A percentile compares a stretch with the other conserved stretches of the same genome.
Evolutionary conservation across 257 asterid species (phyloP).

Genomic region (Anisodus tanguticus): DNA sequence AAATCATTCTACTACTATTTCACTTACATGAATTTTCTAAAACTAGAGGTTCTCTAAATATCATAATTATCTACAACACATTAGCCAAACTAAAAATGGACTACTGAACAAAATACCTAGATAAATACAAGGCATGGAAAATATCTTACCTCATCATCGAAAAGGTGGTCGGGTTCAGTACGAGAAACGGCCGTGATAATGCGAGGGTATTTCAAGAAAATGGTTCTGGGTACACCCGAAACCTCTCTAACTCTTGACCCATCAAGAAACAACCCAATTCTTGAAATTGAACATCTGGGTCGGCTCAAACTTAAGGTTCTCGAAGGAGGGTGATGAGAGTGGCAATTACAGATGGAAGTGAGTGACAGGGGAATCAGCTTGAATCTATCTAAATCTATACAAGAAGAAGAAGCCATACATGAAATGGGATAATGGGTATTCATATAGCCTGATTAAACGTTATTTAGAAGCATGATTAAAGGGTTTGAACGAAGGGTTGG

Average conservation of each 20-base stretch:
- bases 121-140: not conserved
- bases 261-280: conserved; percentile 41
- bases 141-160: conserved; percentile 49
- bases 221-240: conserved; percentile 39
- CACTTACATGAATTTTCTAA: not conserved
- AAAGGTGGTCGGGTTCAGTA: conserved; percentile 64
- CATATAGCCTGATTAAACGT: conserved; percentile 19
- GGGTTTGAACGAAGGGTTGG: conserved; percentile 4
- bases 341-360: conserved; percentile 52
- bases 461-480: conserved; percentile 25
- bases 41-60: not conserved
- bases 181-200: conserved; percentile 53
- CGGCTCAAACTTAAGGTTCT: conserved; percentile 34
- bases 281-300: conserved; percentile 39
- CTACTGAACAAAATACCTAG: not conserved
- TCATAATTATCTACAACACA: not conserved
- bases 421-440: conserved; percentile 23
- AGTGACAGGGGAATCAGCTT: conserved; percentile 53
- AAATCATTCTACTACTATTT: not conserved
- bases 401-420: conserved; percentile 58
- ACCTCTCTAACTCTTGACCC: conserved; percentile 33
- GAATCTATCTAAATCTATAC: conserved; percentile 56
- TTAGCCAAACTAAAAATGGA: not conserved
- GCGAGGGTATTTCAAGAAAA: conserved; percentile 45
- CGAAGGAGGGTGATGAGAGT: conserved; percentile 36